Evolutionary conservation across 306 rosid genomes (phyloP).

Genomic region (Echinosophora koreensis): DNA sequence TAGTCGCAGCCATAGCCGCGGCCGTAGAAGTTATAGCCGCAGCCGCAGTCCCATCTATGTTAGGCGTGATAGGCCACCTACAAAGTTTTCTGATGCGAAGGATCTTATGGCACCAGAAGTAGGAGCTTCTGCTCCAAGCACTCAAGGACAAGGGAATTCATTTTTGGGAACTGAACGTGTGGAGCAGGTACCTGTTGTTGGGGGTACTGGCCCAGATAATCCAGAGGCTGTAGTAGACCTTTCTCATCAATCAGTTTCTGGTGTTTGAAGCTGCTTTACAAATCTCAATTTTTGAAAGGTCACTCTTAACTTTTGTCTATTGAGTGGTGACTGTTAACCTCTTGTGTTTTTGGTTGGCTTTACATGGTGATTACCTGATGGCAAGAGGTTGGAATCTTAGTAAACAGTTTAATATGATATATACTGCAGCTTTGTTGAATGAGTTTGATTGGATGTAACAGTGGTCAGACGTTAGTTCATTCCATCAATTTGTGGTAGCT

Average conservation of each 20-base stretch:
- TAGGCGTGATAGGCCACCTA: slow-evolving; percentile 51
- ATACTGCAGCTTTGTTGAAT: slow-evolving; percentile 33
- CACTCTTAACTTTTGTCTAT: slow-evolving; percentile 34
- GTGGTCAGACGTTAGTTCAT: slow-evolving; percentile 32
- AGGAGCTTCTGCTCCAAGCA: slow-evolving; percentile 54
- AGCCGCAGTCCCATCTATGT: slow-evolving; percentile 56
- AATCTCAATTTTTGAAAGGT: slow-evolving; percentile 40
- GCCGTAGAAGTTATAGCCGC: slow-evolving; percentile 50
- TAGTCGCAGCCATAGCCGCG: slow-evolving; percentile 51
- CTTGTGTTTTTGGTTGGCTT: slow-evolving; percentile 41
- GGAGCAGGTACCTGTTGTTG: slow-evolving; percentile 51
- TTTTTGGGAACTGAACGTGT: slow-evolving; percentile 38
- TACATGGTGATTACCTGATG: slow-evolving; percentile 40
- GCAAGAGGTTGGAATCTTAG: slow-evolving; percentile 32
- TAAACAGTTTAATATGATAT: slow-evolving; percentile 31
- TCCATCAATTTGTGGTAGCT: slow-evolving; percentile 26
- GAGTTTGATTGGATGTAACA: slow-evolving; percentile 2
- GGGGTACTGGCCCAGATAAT: slow-evolving; percentile 43
- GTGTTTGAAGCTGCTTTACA: slow-evolving; percentile 35
- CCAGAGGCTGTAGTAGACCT: slow-evolving; percentile 50
- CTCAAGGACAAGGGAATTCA: slow-evolving; percentile 49
- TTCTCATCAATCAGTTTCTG: slow-evolving; percentile 46
- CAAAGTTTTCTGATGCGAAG: slow-evolving; percentile 48
- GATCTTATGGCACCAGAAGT: slow-evolving; percentile 44
- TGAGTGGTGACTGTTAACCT: slow-evolving; percentile 43